Base-by-base conservation (phyloP, 208 protist genomes). In the Acanthamoeba royreba region DNA sequence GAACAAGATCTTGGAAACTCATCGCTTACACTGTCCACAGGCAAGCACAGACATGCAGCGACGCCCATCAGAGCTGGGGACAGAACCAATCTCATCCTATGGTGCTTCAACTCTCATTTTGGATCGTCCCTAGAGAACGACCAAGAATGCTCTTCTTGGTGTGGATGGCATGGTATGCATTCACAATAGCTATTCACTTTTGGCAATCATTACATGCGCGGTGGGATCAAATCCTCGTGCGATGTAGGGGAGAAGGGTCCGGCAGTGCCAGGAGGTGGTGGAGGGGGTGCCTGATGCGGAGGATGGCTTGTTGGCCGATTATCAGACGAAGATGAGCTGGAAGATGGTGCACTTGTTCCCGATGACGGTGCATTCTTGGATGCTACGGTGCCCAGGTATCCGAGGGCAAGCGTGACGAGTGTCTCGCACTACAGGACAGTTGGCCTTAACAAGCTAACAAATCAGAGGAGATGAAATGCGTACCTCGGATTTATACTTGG, bases 401-500 rank as follows among this genome's bases (percentile, higher is more conserved):
- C 66, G 22, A 79, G 66, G 11, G 66, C 66, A 33, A 79, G 66
- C 66, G 66, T 47, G 9, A 22, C 46, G 38, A 79, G 35, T 22
- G 66, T 79, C 46, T 79, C 66, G 38, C 66, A 79, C 66, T 79
- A 22, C 38, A 28, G 11, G 33, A 17, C 11, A 5, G 33, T 17
- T 5, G 19, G 25, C 25, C 55, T 66, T 7, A n/a, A 15, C 9
- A 38, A 38, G 28, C n/a, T 9, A 72, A 4, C 19, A 85, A 31
- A 1, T 25, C 1, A 7, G 15, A 9, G 19, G 52, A 49, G 25
- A 46, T 5, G 9, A 13, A 87, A 46, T 1, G 31, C 0, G 33
- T 13, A 87, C 79, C 79, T 87, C 46, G 47, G 42, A 40, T 55
- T 87, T 87, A 46, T 87, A 87, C 33, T 87, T 52, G 47, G 79